Evolutionary conservation across 805 yeast species (phyloP).

Genomic region (Candida cerambycidarum): DNA sequence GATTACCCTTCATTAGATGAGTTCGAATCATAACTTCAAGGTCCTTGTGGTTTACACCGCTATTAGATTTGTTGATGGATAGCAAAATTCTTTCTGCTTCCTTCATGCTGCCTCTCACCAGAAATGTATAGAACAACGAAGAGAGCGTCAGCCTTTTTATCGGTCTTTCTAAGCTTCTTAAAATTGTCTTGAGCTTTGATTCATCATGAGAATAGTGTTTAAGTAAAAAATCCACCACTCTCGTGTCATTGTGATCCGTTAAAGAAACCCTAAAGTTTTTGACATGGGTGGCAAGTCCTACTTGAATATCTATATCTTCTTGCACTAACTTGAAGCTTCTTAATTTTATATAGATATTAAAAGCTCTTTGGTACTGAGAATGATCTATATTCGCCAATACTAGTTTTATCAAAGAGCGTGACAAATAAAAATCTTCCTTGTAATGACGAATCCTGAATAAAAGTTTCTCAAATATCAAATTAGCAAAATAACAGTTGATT

Average conservation of each 20-base stretch:
- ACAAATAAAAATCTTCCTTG: not conserved
- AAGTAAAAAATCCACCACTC: conserved; percentile 2
- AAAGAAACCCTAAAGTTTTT: not conserved
- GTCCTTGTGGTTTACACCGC: conserved; percentile 27
- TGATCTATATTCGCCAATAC: not conserved
- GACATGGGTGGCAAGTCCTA: not conserved
- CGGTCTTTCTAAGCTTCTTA: conserved; percentile 1
- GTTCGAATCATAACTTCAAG: conserved; percentile 26
- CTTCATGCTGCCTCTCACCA: conserved; percentile 24
- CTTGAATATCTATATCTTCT: not conserved
- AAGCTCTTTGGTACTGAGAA: conserved; percentile 2
- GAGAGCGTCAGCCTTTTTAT: conserved; percentile 33
- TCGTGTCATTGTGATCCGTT: not conserved
- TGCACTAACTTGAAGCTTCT: not conserved
- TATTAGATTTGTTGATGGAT: conserved; percentile 27
- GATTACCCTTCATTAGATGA: conserved; percentile 24
- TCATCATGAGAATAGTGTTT: not conserved
- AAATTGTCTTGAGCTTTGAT: not conserved
- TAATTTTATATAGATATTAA: not conserved
- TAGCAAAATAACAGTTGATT: conserved; percentile 9
- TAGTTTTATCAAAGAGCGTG: not conserved
- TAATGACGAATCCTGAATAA: not conserved
- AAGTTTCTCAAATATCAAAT: conserved; percentile 6
- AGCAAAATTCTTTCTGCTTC: conserved; percentile 31
- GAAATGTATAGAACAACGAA: conserved; percentile 30